Base-by-base conservation (phyloP, 352 stramenopile species). In the Pythium scleroteichum region DNA sequence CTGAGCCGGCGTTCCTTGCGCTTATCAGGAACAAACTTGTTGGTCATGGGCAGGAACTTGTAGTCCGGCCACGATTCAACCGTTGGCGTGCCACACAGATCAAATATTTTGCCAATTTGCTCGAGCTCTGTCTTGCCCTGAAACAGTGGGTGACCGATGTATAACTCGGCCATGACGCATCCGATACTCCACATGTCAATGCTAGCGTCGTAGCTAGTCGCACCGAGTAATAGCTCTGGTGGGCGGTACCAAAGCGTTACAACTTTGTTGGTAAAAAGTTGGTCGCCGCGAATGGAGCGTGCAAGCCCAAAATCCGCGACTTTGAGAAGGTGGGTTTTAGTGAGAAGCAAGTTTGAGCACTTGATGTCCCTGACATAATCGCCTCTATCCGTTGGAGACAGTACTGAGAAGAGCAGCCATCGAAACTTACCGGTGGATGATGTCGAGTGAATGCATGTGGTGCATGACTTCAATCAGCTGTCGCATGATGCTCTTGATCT, bases 171-270 rank as follows among this genome's bases (percentile, higher is more conserved):
- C 60, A 96, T 90, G 2, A 96, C 85, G 29, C 87, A 96, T 0
- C 94, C 95, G 44, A 98, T 96, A 33, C 94, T 97, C 93, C 95
- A 98, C 76, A 97, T 96, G 68, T 98, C 95, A 40, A 98, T 96
- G 35, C 79, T 96, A 7, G 85, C 83, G 35, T 96, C 88, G 69
- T 98, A 98, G 53, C 77, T 88, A 1, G 92, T 98, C n/a, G 82
- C 92, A 8, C 95, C 92, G 12, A 98, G 78, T 22, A 98, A 72
- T 4, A 98, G 79, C 72, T 98, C 95, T 0, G 95, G 95, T 4
- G 94, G 83, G 0, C 95, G 82, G 64, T 98, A 98, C 95, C 95
- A 98, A 9, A 97, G 71, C 27, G 95, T 98, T 13, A 97, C 94
- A 3, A 98, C 95, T 61, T 98, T 98, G 85, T 98, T 97, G 12